phyloP scores from a whole-genome alignment of 2,329 filamentous ascomycete genomes.

The Dryadomyces quercivorus region DNA sequence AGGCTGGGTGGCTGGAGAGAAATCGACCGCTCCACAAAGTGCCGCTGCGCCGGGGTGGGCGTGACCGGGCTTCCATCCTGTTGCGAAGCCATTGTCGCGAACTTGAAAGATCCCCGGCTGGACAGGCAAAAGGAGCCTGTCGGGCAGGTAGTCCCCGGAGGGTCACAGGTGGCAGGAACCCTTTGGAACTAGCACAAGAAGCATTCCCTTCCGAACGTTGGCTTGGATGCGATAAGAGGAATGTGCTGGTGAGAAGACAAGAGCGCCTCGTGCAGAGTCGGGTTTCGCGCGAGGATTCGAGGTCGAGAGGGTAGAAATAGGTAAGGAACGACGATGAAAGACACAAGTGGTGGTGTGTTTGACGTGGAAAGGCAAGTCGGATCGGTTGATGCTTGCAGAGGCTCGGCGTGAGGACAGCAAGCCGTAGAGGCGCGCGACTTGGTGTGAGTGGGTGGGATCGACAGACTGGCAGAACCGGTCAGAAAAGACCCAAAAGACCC shows the following conservation, averaged over 20 bases:
- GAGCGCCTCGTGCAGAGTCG: not conserved
- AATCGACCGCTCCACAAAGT: conserved; percentile 6
- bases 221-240: not conserved
- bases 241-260: not conserved
- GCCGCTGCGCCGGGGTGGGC: conserved; percentile 11
- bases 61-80: conserved; percentile 12
- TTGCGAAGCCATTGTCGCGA: conserved; percentile 9
- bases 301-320: not conserved
- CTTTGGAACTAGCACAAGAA: conserved; percentile 1
- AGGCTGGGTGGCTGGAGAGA: conserved; percentile 9
- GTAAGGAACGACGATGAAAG: not conserved
- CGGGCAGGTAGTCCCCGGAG: not conserved
- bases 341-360: not conserved
- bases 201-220: not conserved
- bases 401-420: not conserved
- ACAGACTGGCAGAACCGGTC: not conserved
- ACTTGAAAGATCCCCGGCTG: not conserved
- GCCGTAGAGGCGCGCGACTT: not conserved
- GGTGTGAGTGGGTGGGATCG: not conserved
- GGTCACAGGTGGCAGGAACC: not conserved
- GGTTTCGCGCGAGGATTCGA: not conserved
- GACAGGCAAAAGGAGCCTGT: conserved; percentile 2
- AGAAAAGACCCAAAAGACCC: not conserved
- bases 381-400: not conserved
- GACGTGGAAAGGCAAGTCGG: not conserved